Conservation (phyloP, 352 stramenopile genomes). For the Phytophthora pinifolia region DNA sequence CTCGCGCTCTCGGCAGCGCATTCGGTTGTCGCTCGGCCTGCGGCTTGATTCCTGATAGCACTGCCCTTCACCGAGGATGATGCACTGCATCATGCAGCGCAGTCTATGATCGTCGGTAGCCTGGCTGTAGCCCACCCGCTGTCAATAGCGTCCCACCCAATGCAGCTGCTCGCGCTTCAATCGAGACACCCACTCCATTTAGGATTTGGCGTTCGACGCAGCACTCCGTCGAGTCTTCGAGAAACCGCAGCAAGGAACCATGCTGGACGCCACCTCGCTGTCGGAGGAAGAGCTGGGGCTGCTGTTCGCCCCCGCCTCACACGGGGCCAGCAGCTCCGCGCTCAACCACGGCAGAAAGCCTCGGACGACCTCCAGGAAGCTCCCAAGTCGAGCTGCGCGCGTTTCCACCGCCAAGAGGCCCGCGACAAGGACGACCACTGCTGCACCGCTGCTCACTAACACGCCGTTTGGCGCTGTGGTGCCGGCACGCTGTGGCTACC, state of each 20-base stretch:
- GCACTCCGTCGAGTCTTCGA: constrained; percentile 1
- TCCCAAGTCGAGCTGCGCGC: constrained; percentile 1
- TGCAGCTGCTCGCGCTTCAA: constrained; percentile 33
- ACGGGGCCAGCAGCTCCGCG: constrained; percentile 8
- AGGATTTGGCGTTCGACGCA: constrained; percentile 28
- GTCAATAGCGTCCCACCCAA: constrained; percentile 20
- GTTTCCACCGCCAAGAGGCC: constrained; percentile 11
- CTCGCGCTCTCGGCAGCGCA: neutral
- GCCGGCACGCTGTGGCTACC: constrained; percentile 69
- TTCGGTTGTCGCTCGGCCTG: constrained; percentile 28
- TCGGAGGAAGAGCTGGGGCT: constrained; percentile 37
- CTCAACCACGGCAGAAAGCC: neutral
- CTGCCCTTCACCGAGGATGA: no score
- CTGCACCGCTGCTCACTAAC: constrained; percentile 7
- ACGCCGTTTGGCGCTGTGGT: constrained; percentile 9
- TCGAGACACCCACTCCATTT: constrained; percentile 22
- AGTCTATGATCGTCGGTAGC: constrained; percentile 25
- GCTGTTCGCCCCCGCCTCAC: constrained; percentile 28
- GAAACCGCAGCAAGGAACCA: neutral
- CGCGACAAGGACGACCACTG: constrained; percentile 11
- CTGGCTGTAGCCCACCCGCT: constrained; percentile 28
- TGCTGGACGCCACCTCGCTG: constrained; percentile 28
- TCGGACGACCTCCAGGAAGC: constrained; percentile 11
- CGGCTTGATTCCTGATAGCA: constrained; percentile 33
- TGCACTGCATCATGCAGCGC: no score